phyloP scores from a whole-genome alignment of 306 rosid genomes.

The Abrus pulchellus region DNA sequence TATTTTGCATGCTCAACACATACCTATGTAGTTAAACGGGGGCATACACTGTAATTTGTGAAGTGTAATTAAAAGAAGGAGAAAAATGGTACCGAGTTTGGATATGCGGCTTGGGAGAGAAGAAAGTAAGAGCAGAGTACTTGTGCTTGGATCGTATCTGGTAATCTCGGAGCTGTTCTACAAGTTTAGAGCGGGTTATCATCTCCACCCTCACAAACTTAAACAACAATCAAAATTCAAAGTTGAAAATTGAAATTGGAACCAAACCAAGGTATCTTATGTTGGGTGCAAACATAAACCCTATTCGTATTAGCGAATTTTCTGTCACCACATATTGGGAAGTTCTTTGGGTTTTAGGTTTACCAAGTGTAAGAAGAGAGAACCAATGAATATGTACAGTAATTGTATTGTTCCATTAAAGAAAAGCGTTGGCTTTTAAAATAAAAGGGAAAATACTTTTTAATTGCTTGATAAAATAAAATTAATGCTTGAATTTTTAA shows the following conservation, averaged over 20 bases:
- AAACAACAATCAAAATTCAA: too few relatives aligned
- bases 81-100: constrained; percentile 55
- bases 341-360: neutral
- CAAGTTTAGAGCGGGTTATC: constrained; percentile 72
- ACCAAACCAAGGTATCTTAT: neutral
- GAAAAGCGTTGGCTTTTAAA: too few relatives aligned
- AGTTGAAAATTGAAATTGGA: neutral
- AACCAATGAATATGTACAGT: neutral
- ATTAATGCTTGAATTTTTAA: too few relatives aligned
- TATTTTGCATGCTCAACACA: neutral
- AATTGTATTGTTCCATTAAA: too few relatives aligned
- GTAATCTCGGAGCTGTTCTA: constrained; percentile 75
- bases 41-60: neutral
- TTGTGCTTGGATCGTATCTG: constrained; percentile 75
- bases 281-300: neutral
- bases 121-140: constrained; percentile 61
- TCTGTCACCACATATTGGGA: neutral
- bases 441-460: too few relatives aligned
- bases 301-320: neutral
- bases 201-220: constrained; percentile 40
- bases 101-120: constrained; percentile 69
- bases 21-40: neutral
- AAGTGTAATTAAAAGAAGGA: neutral
- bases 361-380: neutral
- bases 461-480: too few relatives aligned